Evolutionary conservation across 192 early-diverging fungal genomes (phyloP), one percentile per base, ranked within the genome.

Genomic region (Rhizophagus clarus): DNA sequence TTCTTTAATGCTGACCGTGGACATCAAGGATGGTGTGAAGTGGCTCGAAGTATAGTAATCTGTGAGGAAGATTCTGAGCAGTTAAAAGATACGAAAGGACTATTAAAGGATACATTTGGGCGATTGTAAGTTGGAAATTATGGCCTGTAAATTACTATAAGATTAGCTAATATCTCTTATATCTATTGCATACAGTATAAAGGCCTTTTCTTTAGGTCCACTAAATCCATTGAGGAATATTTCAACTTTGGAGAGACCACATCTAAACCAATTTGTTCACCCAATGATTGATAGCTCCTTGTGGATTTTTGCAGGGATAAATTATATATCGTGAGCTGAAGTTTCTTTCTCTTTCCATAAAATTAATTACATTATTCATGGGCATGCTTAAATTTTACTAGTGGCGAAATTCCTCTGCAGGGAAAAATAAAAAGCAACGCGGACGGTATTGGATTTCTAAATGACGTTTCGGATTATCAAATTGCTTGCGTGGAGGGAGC

Each of bases 251-350:
- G 72, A 74, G 49, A 74, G 72, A 74, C 49, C 51, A 22, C 72
- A 73, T 73, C 51, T 73, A 22, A 73, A 73, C 17, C 51, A 74
- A 60, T 74, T 74, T 37, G 20, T 74, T 14, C 72, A 74, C 31
- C 72, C 51, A 22, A 10, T 73, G 24, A 22, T 73, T 73, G 72
- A 73, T 73, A 14, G 17, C 49, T 14, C 47, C 1, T 32, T 73
- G 4, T 60, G 72, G 72, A 73, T 60, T 73, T 74, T 64, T 64
- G 62, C 62, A 26, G 42, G 45, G 61, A 64, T 64, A 26, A 64
- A 64, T 64, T 64, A 31, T 64, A 64, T 64, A 64, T 64, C 37
- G 69, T 71, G 37, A 71, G 69, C 37, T 71, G 37, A 71, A 72
- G 26, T 34, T 37, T 12, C 72, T 56, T 51, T 28, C 40, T 56